phyloP scores from a whole-genome alignment of 2,329 filamentous ascomycete species.

The Aspergillus texensis region DNA sequence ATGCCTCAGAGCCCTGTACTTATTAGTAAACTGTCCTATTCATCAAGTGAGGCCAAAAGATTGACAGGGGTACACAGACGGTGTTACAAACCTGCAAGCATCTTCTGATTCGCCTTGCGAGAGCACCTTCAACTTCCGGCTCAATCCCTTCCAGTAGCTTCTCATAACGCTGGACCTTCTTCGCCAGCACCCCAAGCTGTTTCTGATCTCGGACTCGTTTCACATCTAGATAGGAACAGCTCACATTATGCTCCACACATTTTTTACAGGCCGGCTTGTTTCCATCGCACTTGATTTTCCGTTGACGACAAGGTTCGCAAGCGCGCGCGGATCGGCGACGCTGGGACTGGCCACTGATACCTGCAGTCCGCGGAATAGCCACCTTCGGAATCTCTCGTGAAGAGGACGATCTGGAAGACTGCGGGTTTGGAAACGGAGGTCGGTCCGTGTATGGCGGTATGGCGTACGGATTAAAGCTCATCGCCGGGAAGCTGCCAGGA shows the following conservation, averaged over 20 bases:
- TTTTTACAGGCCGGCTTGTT: slow-evolving; percentile 31
- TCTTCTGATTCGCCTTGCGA: slow-evolving; percentile 28
- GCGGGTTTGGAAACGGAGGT: background rate
- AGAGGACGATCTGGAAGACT: slow-evolving; percentile 14
- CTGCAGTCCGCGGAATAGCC: slow-evolving; percentile 32
- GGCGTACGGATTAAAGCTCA: slow-evolving; percentile 14
- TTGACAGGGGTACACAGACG: background rate
- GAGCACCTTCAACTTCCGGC: slow-evolving; percentile 22
- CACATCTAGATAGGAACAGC: slow-evolving; percentile 35
- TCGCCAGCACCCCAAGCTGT: slow-evolving; percentile 27
- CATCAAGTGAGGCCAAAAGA: too few species aligned
- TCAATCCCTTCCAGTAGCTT: slow-evolving; percentile 30
- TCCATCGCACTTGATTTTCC: slow-evolving; percentile 41
- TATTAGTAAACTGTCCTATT: background rate
- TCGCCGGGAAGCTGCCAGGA: slow-evolving; percentile 1
- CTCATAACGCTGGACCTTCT: slow-evolving; percentile 32
- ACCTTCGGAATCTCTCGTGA: slow-evolving; percentile 26
- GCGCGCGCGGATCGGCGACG: slow-evolving; percentile 36
- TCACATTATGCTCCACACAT: slow-evolving; percentile 28
- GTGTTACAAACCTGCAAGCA: slow-evolving; percentile 27
- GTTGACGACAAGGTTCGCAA: slow-evolving; percentile 39
- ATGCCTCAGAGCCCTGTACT: background rate
- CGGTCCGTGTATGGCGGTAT: slow-evolving; percentile 5
- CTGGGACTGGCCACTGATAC: slow-evolving; percentile 18
- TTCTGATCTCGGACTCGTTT: slow-evolving; percentile 42